phyloP scores from a whole-genome alignment of 2,329 filamentous ascomycete genomes.

The Neurospora sp. region DNA sequence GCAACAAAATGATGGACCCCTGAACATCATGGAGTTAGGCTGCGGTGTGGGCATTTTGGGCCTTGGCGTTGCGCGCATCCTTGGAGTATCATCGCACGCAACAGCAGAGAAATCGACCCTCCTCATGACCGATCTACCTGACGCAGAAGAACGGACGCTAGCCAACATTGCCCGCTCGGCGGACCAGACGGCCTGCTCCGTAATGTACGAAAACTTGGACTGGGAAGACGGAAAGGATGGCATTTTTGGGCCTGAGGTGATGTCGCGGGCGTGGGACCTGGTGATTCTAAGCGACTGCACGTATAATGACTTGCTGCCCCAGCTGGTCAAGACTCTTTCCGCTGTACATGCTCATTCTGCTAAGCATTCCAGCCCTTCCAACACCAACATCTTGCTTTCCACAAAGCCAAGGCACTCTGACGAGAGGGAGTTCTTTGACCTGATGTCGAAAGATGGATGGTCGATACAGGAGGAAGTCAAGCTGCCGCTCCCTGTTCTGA shows the following conservation, averaged over 20 bases:
- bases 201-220: constrained; percentile 43
- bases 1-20: constrained; percentile 10
- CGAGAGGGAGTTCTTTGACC: constrained; percentile 37
- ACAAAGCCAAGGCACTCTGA: constrained; percentile 47
- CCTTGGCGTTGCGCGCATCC: constrained; percentile 32
- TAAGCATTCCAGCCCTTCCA: constrained; percentile 4
- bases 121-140: constrained; percentile 42
- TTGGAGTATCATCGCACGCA: constrained; percentile 1
- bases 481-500: constrained; percentile 36
- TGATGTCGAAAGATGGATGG: constrained; percentile 39
- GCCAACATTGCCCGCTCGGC: constrained; percentile 32
- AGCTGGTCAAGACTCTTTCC: constrained; percentile 42
- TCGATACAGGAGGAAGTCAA: constrained; percentile 28
- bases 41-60: constrained; percentile 48
- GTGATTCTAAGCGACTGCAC: constrained; percentile 50
- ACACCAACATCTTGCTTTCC: constrained; percentile 38
- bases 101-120: constrained; percentile 5
- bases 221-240: constrained; percentile 43
- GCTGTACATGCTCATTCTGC: constrained; percentile 30
- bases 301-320: constrained; percentile 48
- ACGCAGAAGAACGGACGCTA: constrained; percentile 38
- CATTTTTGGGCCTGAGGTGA: constrained; percentile 30
- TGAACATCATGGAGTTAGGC: constrained; percentile 44
- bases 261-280: constrained; percentile 38
- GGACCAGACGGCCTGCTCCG: constrained; percentile 11